Evolutionary conservation across 1,139 yeast genomes (phyloP), one percentile per base, ranked within the genome.

Genomic region (Neolecta irregularis): DNA sequence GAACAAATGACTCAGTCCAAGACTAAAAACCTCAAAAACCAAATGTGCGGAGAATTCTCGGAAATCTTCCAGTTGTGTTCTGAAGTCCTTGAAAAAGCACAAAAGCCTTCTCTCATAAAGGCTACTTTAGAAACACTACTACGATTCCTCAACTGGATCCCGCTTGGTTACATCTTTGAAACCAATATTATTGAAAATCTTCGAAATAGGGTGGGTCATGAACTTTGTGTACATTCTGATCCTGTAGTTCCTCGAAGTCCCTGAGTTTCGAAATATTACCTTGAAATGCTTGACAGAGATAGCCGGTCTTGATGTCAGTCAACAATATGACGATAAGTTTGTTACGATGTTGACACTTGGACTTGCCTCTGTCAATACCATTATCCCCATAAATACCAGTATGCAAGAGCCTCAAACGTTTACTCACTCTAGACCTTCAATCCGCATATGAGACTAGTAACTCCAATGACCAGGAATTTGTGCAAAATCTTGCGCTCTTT

Each of bases 1-100:
- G 96, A 85, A 47, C 94, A 81, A 55, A 74, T 88, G 77, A 88
- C 99, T 24, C 94, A 83, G 58, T 93, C 93, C 6, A 88, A 88
- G 58, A 81, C 93, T 7, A 71, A 74, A 50, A 70, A 72, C 43
- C 69, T 91, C 53, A 88, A 81, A 55, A 64, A 68, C 35, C 78
- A 83, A 48, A 76, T 88, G 81, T 69, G 77, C 47, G 74, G 75
- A 37, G 98, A 88, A 57, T 88, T 88, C 50, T 81, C 85, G 46
- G 93, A 80, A 52, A 85, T 88, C 48, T 88, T 83, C 62, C 79
- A 78, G 52, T 67, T 91, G 44, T 88, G 98, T 60, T 81, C 72
- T 53, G 94, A 85, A 58, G 91, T 88, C 8, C 67, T 88, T 49
- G 94, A 83, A 52, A 81, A 80, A 52, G 83, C 94, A 3, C 63